These are phyloP conservation scores for Podospora tetraspora DNA, from an alignment of 495 filamentous ascomycete genomes.

Conservation along the genomic window DNA sequence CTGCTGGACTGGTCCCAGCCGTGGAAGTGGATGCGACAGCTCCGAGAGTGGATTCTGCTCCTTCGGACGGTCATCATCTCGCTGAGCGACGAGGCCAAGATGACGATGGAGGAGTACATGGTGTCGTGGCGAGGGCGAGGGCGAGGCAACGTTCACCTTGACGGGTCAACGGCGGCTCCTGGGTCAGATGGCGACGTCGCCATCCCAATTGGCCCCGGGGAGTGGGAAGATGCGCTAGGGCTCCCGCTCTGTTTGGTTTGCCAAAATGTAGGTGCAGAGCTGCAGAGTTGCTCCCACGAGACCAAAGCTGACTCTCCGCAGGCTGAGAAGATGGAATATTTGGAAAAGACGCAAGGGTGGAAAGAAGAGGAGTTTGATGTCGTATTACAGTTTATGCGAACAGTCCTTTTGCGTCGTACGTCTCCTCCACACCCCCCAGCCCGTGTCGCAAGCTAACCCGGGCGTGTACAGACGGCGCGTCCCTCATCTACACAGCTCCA, in stretches of 20 bases:
- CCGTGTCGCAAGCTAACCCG: conserved; percentile 16
- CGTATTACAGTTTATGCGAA: conserved; percentile 81
- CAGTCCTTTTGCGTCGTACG: conserved; percentile 79
- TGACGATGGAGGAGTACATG: conserved; percentile 81
- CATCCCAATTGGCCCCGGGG: conserved; percentile 78
- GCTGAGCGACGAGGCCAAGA: conserved; percentile 70
- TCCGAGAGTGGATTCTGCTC: conserved; percentile 82
- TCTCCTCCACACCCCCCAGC: neutral
- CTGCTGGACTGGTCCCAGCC: conserved; percentile 89
- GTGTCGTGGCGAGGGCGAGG: conserved; percentile 54
- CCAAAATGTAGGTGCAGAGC: conserved; percentile 64
- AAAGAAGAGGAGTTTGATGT: conserved; percentile 92
- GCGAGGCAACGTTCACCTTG: conserved; percentile 47
- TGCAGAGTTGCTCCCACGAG: neutral
- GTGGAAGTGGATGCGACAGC: conserved; percentile 84
- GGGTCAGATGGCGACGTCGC: conserved; percentile 56
- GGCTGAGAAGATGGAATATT: conserved; percentile 82
- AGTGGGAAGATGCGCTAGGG: conserved; percentile 90
- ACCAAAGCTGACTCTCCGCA: conserved; percentile 35
- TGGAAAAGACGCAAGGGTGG: conserved; percentile 85
- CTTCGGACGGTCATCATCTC: conserved; percentile 68
- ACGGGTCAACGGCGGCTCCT: conserved; percentile 39
- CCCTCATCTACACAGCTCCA: conserved; percentile 83
- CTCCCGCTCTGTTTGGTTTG: conserved; percentile 89
- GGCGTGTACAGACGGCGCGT: conserved; percentile 65